Conservation (phyloP, 148 eudicot species). For the Bassia scoparia region DNA sequence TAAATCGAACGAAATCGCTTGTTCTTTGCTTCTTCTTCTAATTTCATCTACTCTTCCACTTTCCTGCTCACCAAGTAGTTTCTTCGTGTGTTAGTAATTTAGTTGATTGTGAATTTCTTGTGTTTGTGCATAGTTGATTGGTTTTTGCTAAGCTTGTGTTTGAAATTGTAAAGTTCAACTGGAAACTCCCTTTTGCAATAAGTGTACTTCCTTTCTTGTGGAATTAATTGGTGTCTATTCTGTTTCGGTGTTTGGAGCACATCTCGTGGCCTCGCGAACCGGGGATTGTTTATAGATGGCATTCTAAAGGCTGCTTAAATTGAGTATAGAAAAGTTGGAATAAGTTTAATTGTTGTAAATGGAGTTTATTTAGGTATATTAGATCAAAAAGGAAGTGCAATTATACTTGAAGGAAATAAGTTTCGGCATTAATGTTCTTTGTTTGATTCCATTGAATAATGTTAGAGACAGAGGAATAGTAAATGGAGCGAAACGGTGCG, state of each 20-base stretch:
- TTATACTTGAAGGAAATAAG: background rate
- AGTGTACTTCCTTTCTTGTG: too few relatives aligned
- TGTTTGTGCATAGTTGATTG: background rate
- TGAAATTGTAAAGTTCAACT: background rate
- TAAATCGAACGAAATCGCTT: constrained; percentile 80
- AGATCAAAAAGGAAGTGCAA: background rate
- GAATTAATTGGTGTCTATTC: background rate
- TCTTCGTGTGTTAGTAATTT: too few relatives aligned
- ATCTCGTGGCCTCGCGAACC: background rate
- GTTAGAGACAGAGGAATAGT: too few relatives aligned
- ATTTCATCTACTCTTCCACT: constrained; percentile 52
- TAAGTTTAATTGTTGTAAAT: background rate
- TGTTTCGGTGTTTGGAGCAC: background rate
- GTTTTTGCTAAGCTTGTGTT: background rate
- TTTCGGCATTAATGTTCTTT: too few relatives aligned
- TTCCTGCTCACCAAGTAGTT: constrained; percentile 53
- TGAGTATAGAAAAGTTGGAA: background rate
- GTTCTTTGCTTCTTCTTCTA: constrained; percentile 73
- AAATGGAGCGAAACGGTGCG: too few relatives aligned
- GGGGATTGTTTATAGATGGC: background rate
- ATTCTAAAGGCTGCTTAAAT: background rate
- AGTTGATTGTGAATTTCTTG: background rate
- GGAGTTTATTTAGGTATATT: too few relatives aligned
- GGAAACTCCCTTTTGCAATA: background rate
- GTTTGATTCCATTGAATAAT: too few relatives aligned